Evolutionary conservation across 441 rosid species (phyloP).

Genomic region (Croton laevigatus): DNA sequence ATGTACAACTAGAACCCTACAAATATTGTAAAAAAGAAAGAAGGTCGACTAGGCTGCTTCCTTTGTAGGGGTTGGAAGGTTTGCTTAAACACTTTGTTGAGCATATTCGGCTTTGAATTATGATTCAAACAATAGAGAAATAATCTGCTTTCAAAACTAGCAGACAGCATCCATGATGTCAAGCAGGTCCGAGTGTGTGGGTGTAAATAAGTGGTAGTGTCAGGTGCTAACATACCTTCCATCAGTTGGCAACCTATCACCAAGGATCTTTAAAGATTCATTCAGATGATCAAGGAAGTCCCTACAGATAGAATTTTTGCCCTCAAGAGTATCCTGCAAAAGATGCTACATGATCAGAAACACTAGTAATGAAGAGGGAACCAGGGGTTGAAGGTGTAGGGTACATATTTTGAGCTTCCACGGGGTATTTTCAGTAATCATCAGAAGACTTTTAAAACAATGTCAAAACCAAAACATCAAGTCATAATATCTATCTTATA

Average conservation of each 20-base stretch:
- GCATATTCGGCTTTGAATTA: not conserved
- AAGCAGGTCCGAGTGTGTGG: not conserved
- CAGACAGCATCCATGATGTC: not conserved
- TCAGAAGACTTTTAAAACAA: not conserved
- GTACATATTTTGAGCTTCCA: not conserved
- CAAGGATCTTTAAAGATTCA: conserved; percentile 69
- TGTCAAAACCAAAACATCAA: not conserved
- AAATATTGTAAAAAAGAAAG: not conserved
- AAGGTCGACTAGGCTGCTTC: not conserved
- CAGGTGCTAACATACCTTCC: conserved; percentile 45
- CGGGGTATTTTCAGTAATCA: not conserved
- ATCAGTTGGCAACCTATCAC: conserved; percentile 59
- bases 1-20: not conserved
- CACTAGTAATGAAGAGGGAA: not conserved
- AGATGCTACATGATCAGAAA: conserved; percentile 21
- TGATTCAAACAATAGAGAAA: not conserved
- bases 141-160: not conserved
- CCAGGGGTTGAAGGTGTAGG: not conserved
- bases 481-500: not conserved
- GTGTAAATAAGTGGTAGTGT: not conserved
- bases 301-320: conserved; percentile 59
- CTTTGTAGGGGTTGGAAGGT: not conserved
- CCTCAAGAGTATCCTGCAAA: conserved; percentile 70
- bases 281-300: conserved; percentile 59
- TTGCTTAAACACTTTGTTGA: not conserved